Base-by-base conservation (phyloP, 305 asterid species). In the Galium porrigens region DNA sequence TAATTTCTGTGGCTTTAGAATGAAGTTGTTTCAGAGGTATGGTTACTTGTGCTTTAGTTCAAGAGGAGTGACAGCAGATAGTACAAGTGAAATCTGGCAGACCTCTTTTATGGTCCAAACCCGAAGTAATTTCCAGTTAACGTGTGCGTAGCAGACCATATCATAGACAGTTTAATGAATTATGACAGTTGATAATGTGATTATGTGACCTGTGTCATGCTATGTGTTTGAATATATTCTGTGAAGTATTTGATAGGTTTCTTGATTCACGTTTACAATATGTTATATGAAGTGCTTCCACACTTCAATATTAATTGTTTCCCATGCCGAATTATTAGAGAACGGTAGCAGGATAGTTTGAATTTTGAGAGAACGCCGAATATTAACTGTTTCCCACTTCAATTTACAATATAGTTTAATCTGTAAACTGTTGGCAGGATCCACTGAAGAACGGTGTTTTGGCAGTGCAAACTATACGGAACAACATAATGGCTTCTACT, bases 401-500 rank as follows among this genome's bases (percentile, higher is more conserved):
- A 22, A 22, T 22, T 22, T 22, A 22, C 22, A 22, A 22, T 22
- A 22, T 22, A 22, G 22, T 22, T 22, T 22, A 22, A 22, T 22
- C 3, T 62, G 48, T 59, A 18, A 39, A 69, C 53, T 73, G 17
- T 55, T 65, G 48, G n/a, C 83, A 89, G 96, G 96, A 89, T 74
- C 90, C 95, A 52, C 64, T 84, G 0, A 89, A 85, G 74, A 89
- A 89, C 29, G 95, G 96, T 0, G 87, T 84, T 11, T 71, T 89
- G 77, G 83, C 91, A 8, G 83, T 89, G 72, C 94, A 89, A 77
- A 85, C 96, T 3, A 70, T 86, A 58, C 88, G 94, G 69, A 89
- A 89, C 86, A 86, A 85, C 68, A 89, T 89, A 71, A 89, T 89
- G 96, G 97, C 97, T 0, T 89, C 97, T 1, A 89, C 95, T 0